Evolutionary conservation across 1,139 yeast species (phyloP).

Genomic region (Yamadazyma triangularis): DNA sequence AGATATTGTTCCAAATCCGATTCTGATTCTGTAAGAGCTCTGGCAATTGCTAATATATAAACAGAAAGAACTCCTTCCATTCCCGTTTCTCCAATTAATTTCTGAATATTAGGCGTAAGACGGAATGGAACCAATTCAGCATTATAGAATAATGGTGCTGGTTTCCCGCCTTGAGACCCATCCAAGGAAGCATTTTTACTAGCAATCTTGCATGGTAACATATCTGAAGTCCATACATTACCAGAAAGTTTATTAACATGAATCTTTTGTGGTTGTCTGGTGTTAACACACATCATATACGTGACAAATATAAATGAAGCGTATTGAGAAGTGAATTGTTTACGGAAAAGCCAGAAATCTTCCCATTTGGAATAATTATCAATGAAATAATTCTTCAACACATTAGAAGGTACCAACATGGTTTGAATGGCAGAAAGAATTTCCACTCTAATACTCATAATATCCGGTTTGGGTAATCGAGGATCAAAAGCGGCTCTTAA

Average conservation of each 20-base stretch:
- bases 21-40: constrained; percentile 87
- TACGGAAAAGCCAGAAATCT: constrained; percentile 96
- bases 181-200: constrained; percentile 58
- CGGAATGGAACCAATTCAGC: constrained; percentile 97
- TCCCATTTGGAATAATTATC: constrained; percentile 72
- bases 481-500: constrained; percentile 92
- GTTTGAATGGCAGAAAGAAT: constrained; percentile 87
- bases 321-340: constrained; percentile 91
- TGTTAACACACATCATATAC: constrained; percentile 90
- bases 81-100: constrained; percentile 87
- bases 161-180: constrained; percentile 50
- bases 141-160: constrained; percentile 85
- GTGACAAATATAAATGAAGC: constrained; percentile 94
- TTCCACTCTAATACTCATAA: constrained; percentile 84
- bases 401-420: constrained; percentile 78
- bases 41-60: constrained; percentile 78
- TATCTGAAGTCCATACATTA: constrained; percentile 89
- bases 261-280: constrained; percentile 91
- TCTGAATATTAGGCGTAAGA: constrained; percentile 91
- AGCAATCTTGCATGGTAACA: constrained; percentile 84
- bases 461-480: constrained; percentile 86
- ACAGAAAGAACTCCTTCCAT: constrained; percentile 90
- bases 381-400: constrained; percentile 65
- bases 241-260: constrained; percentile 81
- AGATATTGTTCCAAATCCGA: constrained; percentile 84